Evolutionary conservation across 208 protist genomes (phyloP), one percentile per base, ranked within the genome.

Genomic region (Leishmania tropica): DNA sequence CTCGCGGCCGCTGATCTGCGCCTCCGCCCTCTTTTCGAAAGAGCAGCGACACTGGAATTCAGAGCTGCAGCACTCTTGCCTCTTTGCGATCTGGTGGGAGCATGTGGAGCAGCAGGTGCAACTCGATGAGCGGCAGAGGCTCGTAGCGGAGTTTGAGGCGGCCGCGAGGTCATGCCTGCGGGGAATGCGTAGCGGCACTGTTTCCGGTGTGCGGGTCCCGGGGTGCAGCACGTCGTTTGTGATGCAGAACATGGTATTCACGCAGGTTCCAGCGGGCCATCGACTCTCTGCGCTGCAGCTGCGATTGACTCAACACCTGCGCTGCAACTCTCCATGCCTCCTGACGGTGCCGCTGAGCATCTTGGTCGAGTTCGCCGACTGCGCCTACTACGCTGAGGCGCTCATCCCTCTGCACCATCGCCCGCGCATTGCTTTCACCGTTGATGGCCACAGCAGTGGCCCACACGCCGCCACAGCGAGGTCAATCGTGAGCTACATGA

Each of bases 231-330:
- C 85, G n/a, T 86, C 88, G 8, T 88, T 90, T 76, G 85, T 90
- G 35, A 47, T 84, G 80, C 85, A 88, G 62, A 92, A 92, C 80
- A 88, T 94, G 45, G 77, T 92, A 28, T 83, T 94, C 73, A 88
- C 81, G 15, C 86, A 81, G 45, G 75, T 92, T 37, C 72, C 87
- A 28, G 58, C 67, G 24, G 67, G 85, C 53, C 78, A 87, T 78
- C 75, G 78, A 13, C 76, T 89, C 10, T 58, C 83, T 40, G 8
- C 37, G 31, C 47, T 91, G 77, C 87, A 93, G 78, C 74, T 85
- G n/a, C 74, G 81, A 35, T 35, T 91, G 15, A 82, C 64, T 53
- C 65, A 81, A 35, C 70, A 80, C 37, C 74, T 91, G 31, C 68
- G 85, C 47, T 84, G 67, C 28, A 77, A 72, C 21, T 83, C 79